Evolutionary conservation across 139 green algal genomes (phyloP), one percentile per base, ranked within the genome.

Genomic region (Coelastrella sp.): DNA sequence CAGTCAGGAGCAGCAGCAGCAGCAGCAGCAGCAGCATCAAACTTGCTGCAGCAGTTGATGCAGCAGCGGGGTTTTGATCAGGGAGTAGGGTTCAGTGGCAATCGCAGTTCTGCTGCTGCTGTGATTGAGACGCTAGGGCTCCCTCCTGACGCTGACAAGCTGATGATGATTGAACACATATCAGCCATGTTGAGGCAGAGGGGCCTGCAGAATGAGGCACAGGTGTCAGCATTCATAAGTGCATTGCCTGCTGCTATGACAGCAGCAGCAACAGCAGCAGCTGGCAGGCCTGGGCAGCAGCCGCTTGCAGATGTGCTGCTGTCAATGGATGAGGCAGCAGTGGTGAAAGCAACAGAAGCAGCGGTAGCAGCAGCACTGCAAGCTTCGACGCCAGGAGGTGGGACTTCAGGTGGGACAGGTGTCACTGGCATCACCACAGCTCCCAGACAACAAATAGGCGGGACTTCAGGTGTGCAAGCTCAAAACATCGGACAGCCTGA

Each of bases 341-440:
- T 87, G 24, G 27, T 78, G 65, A 25, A 78, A 70, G 82, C 82
- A 9, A 87, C 82, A 17, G 82, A 87, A 70, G 63, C 25, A 10
- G 82, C 82, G 27, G 82, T 87, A 65, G 82, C 82, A 65, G 82
- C 59, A 56, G 82, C 82, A 20, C 60, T 87, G 82, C 65, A 87
- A 6, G 65, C 24, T 0, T 25, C 27, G 7, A 7, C 24, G 10
- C 27, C 65, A 8, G 12, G 0, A 63, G 57, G 56, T 75, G 81
- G 20, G n/a, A 76, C 60, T 17, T 7, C 22, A 12, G 22, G 12
- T 57, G 22, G 7, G 19, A 63, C 11, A 6, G 59, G 17, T 20
- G 75, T 10, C 9, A 57, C 76, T n/a, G 76, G 35, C 27, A 49
- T 66, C 11, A 27, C 78, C 49, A 66, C 49, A 27, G 56, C 17